Conservation (phyloP, 345 rosid species). For the Nephelium lappaceum region DNA sequence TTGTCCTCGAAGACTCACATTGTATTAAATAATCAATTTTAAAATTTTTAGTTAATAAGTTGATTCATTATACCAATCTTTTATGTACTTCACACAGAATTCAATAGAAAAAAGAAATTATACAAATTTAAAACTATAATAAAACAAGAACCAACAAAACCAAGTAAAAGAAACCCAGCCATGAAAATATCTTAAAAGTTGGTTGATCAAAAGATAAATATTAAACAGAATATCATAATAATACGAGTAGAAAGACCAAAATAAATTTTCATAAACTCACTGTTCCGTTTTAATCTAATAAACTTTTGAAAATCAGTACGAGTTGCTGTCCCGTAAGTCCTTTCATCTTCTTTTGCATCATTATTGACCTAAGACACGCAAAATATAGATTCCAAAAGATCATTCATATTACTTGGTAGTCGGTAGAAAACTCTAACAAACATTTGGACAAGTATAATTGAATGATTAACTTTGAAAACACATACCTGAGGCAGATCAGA, state of each 20-base stretch:
- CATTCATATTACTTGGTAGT: not conserved
- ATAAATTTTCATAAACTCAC: slow-evolving; percentile 15
- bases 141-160: too few relatives aligned
- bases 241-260: not conserved
- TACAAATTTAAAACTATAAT: too few relatives aligned
- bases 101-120: too few relatives aligned
- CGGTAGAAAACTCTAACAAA: not conserved
- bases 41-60: too few relatives aligned
- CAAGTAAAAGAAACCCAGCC: too few relatives aligned
- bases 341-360: slow-evolving; percentile 29
- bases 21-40: too few relatives aligned
- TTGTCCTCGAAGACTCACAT: too few relatives aligned
- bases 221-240: not conserved
- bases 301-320: slow-evolving; percentile 33
- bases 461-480: not conserved
- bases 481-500: slow-evolving; percentile 48
- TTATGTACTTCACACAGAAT: too few relatives aligned
- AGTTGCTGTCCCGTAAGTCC: slow-evolving; percentile 21
- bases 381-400: not conserved
- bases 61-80: too few relatives aligned
- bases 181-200: not conserved
- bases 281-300: slow-evolving; percentile 29
- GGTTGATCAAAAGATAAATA: not conserved
- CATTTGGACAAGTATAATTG: not conserved
- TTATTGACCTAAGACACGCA: slow-evolving; percentile 28